These are phyloP conservation scores for Penicillium turbatum DNA, from an alignment of 495 filamentous ascomycete genomes.

Conservation along the genomic window DNA sequence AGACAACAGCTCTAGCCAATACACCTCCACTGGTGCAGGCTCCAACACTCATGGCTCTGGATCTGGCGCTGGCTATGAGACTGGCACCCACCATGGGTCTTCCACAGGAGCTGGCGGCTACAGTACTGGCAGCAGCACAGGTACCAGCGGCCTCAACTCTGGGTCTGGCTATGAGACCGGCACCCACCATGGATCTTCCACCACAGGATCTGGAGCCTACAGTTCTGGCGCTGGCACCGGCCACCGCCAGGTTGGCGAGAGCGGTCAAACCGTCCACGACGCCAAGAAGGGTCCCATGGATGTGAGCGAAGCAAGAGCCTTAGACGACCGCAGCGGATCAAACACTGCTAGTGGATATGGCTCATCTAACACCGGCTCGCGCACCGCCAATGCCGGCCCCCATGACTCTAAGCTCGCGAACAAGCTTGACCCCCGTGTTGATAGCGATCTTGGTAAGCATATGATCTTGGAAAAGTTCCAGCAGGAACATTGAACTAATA, in stretches of 20 bases:
- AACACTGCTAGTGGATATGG: slow-evolving; percentile 11
- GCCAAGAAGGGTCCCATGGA: neutral
- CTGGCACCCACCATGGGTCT: neutral
- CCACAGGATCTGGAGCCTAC: slow-evolving; percentile 1
- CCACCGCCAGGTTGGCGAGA: slow-evolving; percentile 7
- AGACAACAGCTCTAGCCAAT: slow-evolving; percentile 10
- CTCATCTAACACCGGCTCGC: slow-evolving; percentile 7
- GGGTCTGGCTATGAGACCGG: neutral
- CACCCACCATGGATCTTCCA: neutral
- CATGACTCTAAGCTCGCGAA: slow-evolving; percentile 26
- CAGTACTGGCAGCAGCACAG: neutral
- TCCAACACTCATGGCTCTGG: slow-evolving; percentile 4
- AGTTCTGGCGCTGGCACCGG: slow-evolving; percentile 13
- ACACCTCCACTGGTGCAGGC: slow-evolving; percentile 5
- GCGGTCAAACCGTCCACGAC: slow-evolving; percentile 7
- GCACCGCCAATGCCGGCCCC: slow-evolving; percentile 9
- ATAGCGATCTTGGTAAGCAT: slow-evolving; percentile 23
- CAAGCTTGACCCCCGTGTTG: slow-evolving; percentile 45
- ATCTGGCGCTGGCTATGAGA: neutral
- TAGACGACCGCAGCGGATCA: slow-evolving; percentile 1
- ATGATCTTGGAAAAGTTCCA: no score
- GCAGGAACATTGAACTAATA: neutral
- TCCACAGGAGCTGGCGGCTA: neutral
- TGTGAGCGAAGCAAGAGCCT: neutral
- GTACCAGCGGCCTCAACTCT: neutral